Conservation (phyloP, 352 stramenopile species). For the Phytophthora capsici region DNA sequence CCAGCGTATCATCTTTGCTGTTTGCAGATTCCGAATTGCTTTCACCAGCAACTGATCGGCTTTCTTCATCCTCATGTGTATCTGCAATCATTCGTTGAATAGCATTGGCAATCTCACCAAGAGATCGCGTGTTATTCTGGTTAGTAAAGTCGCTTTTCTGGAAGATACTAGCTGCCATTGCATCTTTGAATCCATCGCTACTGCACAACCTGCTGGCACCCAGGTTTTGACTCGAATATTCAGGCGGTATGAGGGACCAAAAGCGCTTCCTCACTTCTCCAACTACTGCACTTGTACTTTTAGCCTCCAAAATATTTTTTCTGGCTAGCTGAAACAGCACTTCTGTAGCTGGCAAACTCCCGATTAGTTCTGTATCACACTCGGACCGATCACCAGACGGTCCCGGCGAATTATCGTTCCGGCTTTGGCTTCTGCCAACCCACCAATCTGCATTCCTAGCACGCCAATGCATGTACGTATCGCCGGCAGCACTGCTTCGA, state of each 20-base stretch:
- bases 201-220: no score
- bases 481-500: background rate
- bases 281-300: background rate
- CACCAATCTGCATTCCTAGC: background rate
- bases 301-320: background rate
- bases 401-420: background rate
- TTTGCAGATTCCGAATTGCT: background rate
- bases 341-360: background rate
- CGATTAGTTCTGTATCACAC: background rate
- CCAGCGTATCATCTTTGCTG: background rate
- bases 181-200: no score
- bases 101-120: background rate
- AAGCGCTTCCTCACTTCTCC: background rate
- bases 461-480: background rate
- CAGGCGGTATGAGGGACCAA: background rate
- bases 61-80: background rate
- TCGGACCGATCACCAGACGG: background rate
- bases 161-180: background rate
- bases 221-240: background rate
- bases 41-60: background rate
- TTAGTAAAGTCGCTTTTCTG: no score
- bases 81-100: background rate
- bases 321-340: background rate
- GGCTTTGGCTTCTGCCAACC: background rate
- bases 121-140: background rate